These are phyloP conservation scores for Alternaria sp. DNA, from an alignment of 2,329 filamentous ascomycete species.

Conservation along the genomic window DNA sequence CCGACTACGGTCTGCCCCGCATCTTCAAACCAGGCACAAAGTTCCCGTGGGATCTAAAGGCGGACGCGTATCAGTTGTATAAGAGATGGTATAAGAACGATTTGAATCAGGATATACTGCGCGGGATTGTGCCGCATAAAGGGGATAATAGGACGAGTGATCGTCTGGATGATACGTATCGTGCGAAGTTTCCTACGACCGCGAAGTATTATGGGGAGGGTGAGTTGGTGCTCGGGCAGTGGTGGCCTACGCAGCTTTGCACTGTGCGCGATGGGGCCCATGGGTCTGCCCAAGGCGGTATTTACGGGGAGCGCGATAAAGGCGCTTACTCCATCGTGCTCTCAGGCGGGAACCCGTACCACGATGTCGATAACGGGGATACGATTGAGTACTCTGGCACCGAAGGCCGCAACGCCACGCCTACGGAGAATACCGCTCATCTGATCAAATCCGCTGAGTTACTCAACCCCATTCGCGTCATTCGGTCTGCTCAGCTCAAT, in stretches of 20 bases:
- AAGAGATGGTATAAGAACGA: slow-evolving; percentile 52
- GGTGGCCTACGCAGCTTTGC: slow-evolving; percentile 62
- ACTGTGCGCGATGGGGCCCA: slow-evolving; percentile 62
- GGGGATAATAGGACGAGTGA: slow-evolving; percentile 33
- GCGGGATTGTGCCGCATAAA: slow-evolving; percentile 47
- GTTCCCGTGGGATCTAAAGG: slow-evolving; percentile 56
- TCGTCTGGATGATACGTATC: slow-evolving; percentile 25
- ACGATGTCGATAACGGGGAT: slow-evolving; percentile 59
- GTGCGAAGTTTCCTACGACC: slow-evolving; percentile 19
- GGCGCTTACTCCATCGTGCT: slow-evolving; percentile 65
- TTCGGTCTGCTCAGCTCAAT: slow-evolving; percentile 54
- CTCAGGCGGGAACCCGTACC: slow-evolving; percentile 53
- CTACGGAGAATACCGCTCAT: slow-evolving; percentile 49
- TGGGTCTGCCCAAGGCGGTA: slow-evolving; percentile 54
- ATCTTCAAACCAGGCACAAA: slow-evolving; percentile 46
- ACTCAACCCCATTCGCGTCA: slow-evolving; percentile 55
- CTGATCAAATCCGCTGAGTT: slow-evolving; percentile 51
- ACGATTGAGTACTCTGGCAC: slow-evolving; percentile 61
- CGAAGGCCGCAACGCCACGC: slow-evolving; percentile 37
- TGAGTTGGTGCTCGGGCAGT: slow-evolving; percentile 55
- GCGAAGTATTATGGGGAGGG: slow-evolving; percentile 50
- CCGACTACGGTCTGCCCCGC: slow-evolving; percentile 45
- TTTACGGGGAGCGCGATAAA: slow-evolving; percentile 53
- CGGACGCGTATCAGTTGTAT: slow-evolving; percentile 56
- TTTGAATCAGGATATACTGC: slow-evolving; percentile 55